Evolutionary conservation across 2,329 filamentous ascomycete genomes (phyloP).

Genomic region (Claviceps sp.): DNA sequence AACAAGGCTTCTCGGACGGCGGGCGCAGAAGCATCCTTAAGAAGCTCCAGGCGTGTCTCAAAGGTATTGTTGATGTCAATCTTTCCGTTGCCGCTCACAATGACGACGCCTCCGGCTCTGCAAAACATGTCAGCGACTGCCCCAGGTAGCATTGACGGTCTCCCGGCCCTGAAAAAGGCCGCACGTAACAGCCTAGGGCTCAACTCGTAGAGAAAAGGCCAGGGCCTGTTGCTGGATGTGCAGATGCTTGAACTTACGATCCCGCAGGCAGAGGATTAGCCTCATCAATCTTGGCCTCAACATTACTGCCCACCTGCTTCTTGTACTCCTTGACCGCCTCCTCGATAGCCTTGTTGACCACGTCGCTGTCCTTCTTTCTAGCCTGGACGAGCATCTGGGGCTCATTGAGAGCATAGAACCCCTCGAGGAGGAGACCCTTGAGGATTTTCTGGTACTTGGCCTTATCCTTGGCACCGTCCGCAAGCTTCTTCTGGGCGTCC

Average conservation of each 20-base stretch:
- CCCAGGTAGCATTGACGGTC: too few species aligned
- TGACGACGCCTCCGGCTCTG: constrained; percentile 71
- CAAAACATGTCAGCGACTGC: not conserved
- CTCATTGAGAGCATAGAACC: constrained; percentile 79
- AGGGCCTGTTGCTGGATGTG: too few species aligned
- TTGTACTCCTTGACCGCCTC: constrained; percentile 74
- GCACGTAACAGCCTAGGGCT: too few species aligned
- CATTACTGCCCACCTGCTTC: constrained; percentile 57
- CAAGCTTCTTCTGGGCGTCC: constrained; percentile 59
- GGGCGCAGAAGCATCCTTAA: constrained; percentile 76
- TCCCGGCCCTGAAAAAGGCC: too few species aligned
- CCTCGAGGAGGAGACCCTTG: constrained; percentile 76
- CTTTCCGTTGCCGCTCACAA: constrained; percentile 76
- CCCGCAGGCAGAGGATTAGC: constrained; percentile 65
- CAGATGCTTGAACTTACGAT: constrained; percentile 47
- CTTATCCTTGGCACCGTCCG: constrained; percentile 51
- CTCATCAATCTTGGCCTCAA: constrained; percentile 62
- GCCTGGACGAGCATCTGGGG: constrained; percentile 59
- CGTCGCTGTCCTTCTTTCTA: constrained; percentile 64
- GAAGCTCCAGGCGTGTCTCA: constrained; percentile 74
- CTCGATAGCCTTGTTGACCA: constrained; percentile 65
- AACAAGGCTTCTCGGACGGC: constrained; percentile 78
- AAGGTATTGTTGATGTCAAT: constrained; percentile 99
- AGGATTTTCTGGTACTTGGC: constrained; percentile 62
- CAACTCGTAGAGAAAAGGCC: not conserved